Base-by-base conservation (phyloP, 306 rosid species). In the Castanospermum australe region DNA sequence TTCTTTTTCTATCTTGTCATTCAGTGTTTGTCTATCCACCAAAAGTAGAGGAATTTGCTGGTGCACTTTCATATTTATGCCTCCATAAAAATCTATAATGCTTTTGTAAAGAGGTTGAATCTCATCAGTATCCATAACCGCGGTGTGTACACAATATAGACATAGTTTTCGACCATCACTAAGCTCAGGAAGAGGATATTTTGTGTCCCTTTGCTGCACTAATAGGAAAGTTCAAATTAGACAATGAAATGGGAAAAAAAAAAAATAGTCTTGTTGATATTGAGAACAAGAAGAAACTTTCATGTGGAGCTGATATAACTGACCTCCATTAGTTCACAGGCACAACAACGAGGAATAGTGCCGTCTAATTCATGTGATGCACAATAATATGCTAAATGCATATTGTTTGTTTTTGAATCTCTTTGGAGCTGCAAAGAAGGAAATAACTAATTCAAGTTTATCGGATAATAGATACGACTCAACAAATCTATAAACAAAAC, bases 261-360 rank as follows among this genome's bases (percentile, higher is more conserved):
- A 22, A 36, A 1, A 57, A 0, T 6, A n/a, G n/a, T 39, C 51
- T 17, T 11, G 24, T n/a, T 36, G 51, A 6, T 4, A 48, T n/a
- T n/a, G n/a, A 52, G 21, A 42, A 8, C 6, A 21, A 2, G 36
- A 32, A 33, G 30, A 25, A 20, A 35, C 9, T 13, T n/a, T 4
- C 62, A 6, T 57, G 44, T n/a, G 33, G 25, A 60, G 50, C 61
- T 0, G 45, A 11, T 39, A 20, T 14, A 61, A 72, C 87, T 68
- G 17, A 90, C 95, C 92, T 90, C 92, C 95, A 90, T 90, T 88
- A 91, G 83, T 84, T 90, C 95, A 70, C 95, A 90, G 83, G 92
- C 88, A 84, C 95, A 90, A 75, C 95, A 90, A 67, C 92, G 84
- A 64, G 93, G 91, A 71, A n/a, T n/a, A n/a, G 95, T 90, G 62